Base-by-base conservation (phyloP, 1,284 basidiomycete genomes). In the Chalciporus sp. region DNA sequence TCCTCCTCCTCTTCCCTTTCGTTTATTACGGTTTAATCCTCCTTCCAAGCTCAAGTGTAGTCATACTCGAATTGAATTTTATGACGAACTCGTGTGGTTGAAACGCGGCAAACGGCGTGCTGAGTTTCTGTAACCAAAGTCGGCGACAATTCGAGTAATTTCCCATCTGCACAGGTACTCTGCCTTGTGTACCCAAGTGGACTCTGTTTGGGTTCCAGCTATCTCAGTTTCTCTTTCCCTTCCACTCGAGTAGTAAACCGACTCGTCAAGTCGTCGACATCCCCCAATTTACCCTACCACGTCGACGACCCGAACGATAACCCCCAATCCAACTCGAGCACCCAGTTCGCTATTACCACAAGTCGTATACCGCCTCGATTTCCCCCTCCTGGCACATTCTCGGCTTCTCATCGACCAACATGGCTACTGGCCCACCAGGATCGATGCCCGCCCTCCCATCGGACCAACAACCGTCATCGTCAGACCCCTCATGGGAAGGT, bases 401-500 rank as follows among this genome's bases (percentile, higher is more conserved):
- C 17, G 17, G 7, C 31, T 28, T 45, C 41, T 26, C 23, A 23
- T n/a, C 23, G 27, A 27, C 44, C 48, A 55, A 12, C 53, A 70
- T 67, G 68, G 66, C 64, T 14, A 20, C 46, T 28, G 66, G 50
- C 19, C 56, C 58, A 4, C 66, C 62, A 50, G 66, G 58, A 54
- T 65, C 68, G 39, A 63, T 69, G 60, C 23, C 66, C 39, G 56
- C 59, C 42, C 28, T 55, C 1, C 14, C 42, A 12, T 1, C 27
- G 4, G 58, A 64, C 53, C 1, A 44, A 6, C 53, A 65, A 42
- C 47, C 51, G 6, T 49, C 63, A 17, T 54, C 72, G 16, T 55
- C 65, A 41, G 65, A 61, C 48, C 56, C 71, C 7, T 74, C 76
- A 11, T 83, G 82, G 82, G 81, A 84, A 58, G 82, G 81, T 51